Evolutionary conservation across 768 basidiomycete species (phyloP), one percentile per base, ranked within the genome.

Genomic region (Lepiota venenata): DNA sequence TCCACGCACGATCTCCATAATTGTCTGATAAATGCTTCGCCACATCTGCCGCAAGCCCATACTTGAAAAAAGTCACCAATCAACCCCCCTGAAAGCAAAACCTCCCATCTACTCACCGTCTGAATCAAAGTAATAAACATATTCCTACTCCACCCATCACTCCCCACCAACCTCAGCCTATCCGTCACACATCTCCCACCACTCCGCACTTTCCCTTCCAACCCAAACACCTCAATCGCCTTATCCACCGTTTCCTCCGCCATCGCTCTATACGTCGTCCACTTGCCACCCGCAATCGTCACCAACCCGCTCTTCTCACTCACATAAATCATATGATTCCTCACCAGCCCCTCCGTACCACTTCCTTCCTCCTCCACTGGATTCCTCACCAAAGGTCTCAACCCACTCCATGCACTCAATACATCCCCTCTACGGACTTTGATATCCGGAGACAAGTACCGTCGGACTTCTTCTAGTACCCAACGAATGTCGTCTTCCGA

Each of bases 121-220:
- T 99, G 96, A 62, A 95, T 88, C 56, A 99, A 77, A 51, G 92
- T 88, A 69, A 98, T 96, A 68, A 94, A 98, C 94, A 98, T 97
- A 67, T 93, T 94, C 61, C 87, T 77, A 67, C 82, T 89, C 96
- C 96, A 99, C 9, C 87, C 92, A 56, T 98, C 91, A 58, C 88
- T 93, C 15, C 96, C 96, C 20, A 98, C 81, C 36, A 98, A 78
- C 68, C 88, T 84, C 63, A 97, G 67, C 44, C 77, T 76, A 42
- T 88, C 86, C 29, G 96, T 98, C 43, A 88, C 80, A 64, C 93
- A 94, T 7, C 77, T n/a, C n/a, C n/a, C n/a, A n/a, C n/a, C 81
- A 22, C 74, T 80, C 63, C 67, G 80, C 16, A 73, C 77, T 53
- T 69, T 76, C 0, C 72, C 72, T 63, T 81, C 72, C 52, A 98